phyloP scores from a whole-genome alignment of 2,329 filamentous ascomycete species.

The Plenodomus tracheiphilus region DNA sequence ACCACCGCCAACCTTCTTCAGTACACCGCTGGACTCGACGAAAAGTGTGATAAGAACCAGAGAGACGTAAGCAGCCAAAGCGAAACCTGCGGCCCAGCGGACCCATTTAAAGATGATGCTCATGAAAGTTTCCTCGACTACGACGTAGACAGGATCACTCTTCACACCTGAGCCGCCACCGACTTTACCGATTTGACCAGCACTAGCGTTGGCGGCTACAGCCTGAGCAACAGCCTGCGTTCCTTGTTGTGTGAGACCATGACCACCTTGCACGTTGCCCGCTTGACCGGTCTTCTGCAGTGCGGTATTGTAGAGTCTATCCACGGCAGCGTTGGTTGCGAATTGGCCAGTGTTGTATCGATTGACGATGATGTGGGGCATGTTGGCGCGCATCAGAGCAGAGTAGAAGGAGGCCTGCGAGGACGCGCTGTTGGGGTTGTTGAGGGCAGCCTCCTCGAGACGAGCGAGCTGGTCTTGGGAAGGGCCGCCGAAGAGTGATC shows the following conservation, averaged over 20 bases:
- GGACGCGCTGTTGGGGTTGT: conserved; percentile 83
- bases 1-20: conserved; percentile 75
- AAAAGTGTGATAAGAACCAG: conserved; percentile 79
- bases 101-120: conserved; percentile 86
- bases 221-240: conserved; percentile 81
- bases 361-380: conserved; percentile 91
- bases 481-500: conserved; percentile 51
- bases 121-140: conserved; percentile 87
- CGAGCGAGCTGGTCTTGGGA: conserved; percentile 71
- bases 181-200: conserved; percentile 65
- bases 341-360: conserved; percentile 85
- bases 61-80: conserved; percentile 75
- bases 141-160: conserved; percentile 87
- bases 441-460: conserved; percentile 88
- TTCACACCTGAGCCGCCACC: conserved; percentile 69
- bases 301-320: conserved; percentile 77
- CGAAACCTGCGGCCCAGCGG: conserved; percentile 81
- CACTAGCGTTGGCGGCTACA: conserved; percentile 70
- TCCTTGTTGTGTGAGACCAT: conserved; percentile 60
- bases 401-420: conserved; percentile 95
- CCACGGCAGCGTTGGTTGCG: conserved; percentile 76
- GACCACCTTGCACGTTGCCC: conserved; percentile 29
- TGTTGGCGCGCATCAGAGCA: conserved; percentile 84
- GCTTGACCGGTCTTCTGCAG: conserved; percentile 63
- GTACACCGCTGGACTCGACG: conserved; percentile 76